Base-by-base conservation (phyloP, 2,329 filamentous ascomycete genomes). In the Colletotrichum kahawae region DNA sequence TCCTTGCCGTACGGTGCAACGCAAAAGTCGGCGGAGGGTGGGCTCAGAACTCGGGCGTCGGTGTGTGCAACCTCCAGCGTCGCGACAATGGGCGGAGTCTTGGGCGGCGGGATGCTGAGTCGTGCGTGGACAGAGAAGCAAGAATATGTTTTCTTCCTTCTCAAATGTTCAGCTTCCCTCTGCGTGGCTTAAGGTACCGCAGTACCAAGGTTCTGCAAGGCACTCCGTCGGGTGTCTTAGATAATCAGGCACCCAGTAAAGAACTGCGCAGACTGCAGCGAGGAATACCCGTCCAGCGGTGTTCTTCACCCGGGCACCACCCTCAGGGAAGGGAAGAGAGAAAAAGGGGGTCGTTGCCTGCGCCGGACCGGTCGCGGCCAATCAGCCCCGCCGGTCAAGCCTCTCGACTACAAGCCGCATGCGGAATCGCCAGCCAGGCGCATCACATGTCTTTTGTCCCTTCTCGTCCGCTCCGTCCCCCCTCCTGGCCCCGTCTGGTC, bases 381-480 rank as follows among this genome's bases (percentile, higher is more conserved):
- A 75, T 72, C 57, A 72, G 29, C 69, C 72, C 63, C 57, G 56
- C 69, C 69, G 31, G 33, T 67, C 72, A 67, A 72, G 63, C 68
- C 38, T 62, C 56, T 59, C 43, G 43, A 64, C 68, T 64, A 21
- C 38, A 72, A 54, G 69, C 72, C 63, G 72, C 72, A 75, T 75
- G 72, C 72, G 69, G 72, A 60, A 67, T 64, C 69, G 27, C 56
- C 34, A 67, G 34, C 33, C 14, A 64, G 69, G 63, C 48, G 56
- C 72, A 75, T 75, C 72, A 75, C 72, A 75, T 75, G 72, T 75
- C 68, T 75, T 56, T 75, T 62, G 27, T 57, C n/a, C 43, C 33
- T 57, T 63, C 51, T 38, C 68, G 62, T 75, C 62, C 63, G 57
- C 62, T 72, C 68, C 68, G 51, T 66, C 18, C 67, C 38, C 29